A percentile compares a stretch with the other conserved stretches of the same genome.
phyloP scores from a whole-genome alignment of 202 grass and related monocot genomes.

The Eragrostis tef region DNA sequence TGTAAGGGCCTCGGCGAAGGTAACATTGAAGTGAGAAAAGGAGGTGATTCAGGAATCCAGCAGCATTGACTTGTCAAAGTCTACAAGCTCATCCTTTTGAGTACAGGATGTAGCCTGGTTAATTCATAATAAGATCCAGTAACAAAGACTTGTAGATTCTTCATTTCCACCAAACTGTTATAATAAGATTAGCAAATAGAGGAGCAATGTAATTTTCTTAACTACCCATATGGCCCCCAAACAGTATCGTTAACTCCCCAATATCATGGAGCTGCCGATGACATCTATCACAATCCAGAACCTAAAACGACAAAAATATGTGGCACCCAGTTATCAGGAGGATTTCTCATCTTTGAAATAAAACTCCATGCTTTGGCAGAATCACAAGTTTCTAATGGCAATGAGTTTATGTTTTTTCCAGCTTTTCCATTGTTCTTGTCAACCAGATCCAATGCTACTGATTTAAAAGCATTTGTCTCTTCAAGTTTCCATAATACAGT shows the following conservation, averaged over 20 bases:
- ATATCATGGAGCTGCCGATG: no score
- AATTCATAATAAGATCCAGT: background rate
- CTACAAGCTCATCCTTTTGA: background rate
- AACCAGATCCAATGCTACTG: background rate
- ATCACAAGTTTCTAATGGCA: no score
- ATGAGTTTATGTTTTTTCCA: no score
- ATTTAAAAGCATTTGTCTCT: conserved; percentile 20
- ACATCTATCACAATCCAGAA: no score
- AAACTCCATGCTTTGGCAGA: no score
- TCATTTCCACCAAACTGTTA: background rate
- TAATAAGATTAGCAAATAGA: background rate
- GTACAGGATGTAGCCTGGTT: background rate
- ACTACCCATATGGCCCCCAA: no score
- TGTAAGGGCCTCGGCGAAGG: background rate
- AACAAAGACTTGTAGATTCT: background rate
- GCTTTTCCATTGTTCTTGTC: no score
- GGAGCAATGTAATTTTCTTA: no score
- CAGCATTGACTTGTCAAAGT: background rate
- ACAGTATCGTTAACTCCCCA: no score
- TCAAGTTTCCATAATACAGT: background rate
- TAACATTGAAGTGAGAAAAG: background rate
- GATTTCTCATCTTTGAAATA: no score
- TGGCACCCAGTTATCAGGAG: no score
- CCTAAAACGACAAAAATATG: no score
- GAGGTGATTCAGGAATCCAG: conserved; percentile 7